phyloP scores from a whole-genome alignment of 768 basidiomycete species.

The Lyophyllum shimeji region DNA sequence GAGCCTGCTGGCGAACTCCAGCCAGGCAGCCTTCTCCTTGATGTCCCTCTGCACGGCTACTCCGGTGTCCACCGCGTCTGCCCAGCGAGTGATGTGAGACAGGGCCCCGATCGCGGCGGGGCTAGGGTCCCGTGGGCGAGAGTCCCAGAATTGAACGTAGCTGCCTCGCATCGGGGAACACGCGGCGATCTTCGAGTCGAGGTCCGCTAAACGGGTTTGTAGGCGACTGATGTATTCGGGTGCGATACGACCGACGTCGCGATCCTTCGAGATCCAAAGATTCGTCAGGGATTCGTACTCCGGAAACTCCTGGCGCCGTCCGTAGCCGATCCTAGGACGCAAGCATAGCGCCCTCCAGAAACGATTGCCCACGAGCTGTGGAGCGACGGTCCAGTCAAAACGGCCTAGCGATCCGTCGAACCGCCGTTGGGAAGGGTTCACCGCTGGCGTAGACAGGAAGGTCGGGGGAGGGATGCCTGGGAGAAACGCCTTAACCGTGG shows the following conservation, averaged over 20 bases:
- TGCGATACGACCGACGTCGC: too few species aligned
- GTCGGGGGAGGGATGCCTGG: background rate
- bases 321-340: background rate
- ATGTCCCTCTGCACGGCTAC: background rate
- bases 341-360: background rate
- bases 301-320: background rate
- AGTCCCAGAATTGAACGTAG: background rate
- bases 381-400: conserved; percentile 12
- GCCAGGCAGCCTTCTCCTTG: background rate
- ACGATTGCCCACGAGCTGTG: background rate
- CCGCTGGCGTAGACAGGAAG: background rate
- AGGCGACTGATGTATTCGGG: background rate
- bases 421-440: background rate
- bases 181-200: too few species aligned
- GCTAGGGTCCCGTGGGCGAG: too few species aligned
- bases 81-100: background rate
- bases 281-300: background rate
- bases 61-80: background rate
- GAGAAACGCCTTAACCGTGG: background rate
- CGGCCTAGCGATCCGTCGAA: conserved; percentile 14
- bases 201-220: too few species aligned
- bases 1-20: background rate
- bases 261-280: background rate
- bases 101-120: background rate
- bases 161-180: too few species aligned